Conservation (phyloP, 129 eudicot genomes). For the Apium graveolens region DNA sequence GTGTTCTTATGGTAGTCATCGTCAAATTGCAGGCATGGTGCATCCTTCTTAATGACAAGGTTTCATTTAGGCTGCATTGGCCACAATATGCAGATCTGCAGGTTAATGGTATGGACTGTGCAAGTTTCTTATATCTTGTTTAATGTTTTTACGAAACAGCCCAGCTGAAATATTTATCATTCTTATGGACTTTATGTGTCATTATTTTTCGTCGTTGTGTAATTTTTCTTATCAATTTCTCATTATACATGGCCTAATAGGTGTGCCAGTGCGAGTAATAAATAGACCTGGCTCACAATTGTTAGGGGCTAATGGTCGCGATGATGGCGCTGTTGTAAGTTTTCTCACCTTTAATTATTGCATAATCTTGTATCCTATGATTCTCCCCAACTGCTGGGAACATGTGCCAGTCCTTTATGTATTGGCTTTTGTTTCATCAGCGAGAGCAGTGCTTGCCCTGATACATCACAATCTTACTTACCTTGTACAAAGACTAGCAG, state of each 20-base stretch:
- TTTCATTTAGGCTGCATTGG: conserved; percentile 68
- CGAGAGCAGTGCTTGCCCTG: neutral
- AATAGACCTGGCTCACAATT: conserved; percentile 84
- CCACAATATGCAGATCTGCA: conserved; percentile 52
- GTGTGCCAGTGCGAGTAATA: conserved; percentile 63
- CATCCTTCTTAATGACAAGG: conserved; percentile 60
- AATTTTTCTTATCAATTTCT: neutral
- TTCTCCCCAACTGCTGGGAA: neutral
- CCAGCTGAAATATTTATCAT: neutral
- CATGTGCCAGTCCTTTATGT: neutral
- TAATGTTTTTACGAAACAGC: neutral
- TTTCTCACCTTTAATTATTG: conserved; percentile 8
- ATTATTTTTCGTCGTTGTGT: neutral
- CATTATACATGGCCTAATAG: conserved; percentile 23
- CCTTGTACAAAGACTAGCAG: neutral
- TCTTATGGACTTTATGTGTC: neutral
- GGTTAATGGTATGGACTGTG: conserved; percentile 39
- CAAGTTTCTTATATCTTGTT: neutral
- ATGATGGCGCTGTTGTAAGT: conserved; percentile 88
- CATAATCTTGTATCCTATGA: conserved; percentile 1
- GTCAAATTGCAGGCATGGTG: conserved; percentile 51
- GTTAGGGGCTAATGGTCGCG: conserved; percentile 91
- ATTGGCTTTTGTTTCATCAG: neutral
- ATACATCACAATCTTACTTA: neutral
- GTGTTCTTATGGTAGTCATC: conserved; percentile 5